phyloP scores from a whole-genome alignment of 1,284 basidiomycete species.

The Pterulicium gracile region DNA sequence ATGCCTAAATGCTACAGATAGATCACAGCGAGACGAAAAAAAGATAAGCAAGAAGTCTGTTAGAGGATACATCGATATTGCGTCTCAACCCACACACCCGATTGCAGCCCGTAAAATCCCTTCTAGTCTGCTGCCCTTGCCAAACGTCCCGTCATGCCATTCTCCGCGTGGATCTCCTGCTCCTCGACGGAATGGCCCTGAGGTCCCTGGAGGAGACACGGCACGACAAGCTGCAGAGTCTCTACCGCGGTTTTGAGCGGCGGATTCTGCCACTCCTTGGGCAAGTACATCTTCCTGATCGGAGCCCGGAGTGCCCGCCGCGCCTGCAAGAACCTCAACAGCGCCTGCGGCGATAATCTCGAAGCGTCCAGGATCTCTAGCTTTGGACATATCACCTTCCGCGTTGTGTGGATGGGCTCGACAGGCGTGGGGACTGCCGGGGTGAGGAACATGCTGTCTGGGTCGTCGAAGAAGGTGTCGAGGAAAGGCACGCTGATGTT shows the following conservation, averaged over 20 bases:
- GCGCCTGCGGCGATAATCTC: conserved; percentile 13
- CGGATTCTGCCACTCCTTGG: too few relatives aligned
- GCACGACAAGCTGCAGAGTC: too few relatives aligned
- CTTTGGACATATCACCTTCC: conserved; percentile 25
- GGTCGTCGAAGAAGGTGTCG: conserved; percentile 31
- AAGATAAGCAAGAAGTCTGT: too few relatives aligned
- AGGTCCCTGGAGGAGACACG: too few relatives aligned
- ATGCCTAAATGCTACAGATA: too few relatives aligned
- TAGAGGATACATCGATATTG: too few relatives aligned
- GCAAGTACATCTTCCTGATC: conserved; percentile 1
- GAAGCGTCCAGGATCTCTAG: conserved; percentile 32
- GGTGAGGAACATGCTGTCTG: conserved; percentile 14
- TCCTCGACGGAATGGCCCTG: too few relatives aligned
- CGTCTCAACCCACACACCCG: too few relatives aligned
- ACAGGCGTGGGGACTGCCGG: conserved; percentile 3
- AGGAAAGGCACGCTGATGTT: conserved; percentile 28
- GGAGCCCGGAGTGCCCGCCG: conserved; percentile 14
- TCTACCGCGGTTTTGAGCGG: too few relatives aligned
- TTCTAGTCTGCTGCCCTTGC: background rate
- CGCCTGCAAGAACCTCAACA: conserved; percentile 17
- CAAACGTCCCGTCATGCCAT: background rate
- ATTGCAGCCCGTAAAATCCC: too few relatives aligned
- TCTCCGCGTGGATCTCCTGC: background rate
- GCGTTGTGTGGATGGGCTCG: conserved; percentile 6
- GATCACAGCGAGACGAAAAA: too few relatives aligned